Evolutionary conservation across 345 rosid genomes (phyloP).

Genomic region (Populus tremula): DNA sequence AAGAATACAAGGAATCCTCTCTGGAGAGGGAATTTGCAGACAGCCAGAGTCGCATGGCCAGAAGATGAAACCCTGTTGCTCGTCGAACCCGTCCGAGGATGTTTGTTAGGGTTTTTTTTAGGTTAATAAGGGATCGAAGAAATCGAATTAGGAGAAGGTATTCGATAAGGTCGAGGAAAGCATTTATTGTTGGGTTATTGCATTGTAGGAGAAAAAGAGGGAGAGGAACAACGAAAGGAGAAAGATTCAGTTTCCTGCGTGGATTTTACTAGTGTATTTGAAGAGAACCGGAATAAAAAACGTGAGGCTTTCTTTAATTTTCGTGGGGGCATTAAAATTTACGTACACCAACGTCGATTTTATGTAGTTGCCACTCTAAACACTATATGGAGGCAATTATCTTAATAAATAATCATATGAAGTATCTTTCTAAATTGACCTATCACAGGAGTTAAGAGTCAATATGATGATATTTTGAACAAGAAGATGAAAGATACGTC

Average conservation of each 20-base stretch:
- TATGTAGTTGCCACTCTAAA: no score
- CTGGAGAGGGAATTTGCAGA: constrained; percentile 57
- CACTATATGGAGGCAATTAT: no score
- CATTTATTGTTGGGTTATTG: neutral
- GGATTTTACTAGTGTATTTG: neutral
- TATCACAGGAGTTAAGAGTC: no score
- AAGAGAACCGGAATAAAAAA: neutral
- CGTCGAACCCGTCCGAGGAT: constrained; percentile 10
- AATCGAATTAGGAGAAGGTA: neutral
- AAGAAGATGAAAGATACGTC: no score
- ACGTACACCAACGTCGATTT: no score
- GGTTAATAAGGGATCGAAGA: neutral
- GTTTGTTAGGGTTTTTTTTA: constrained; percentile 18
- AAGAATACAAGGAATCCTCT: constrained; percentile 46
- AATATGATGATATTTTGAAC: no score
- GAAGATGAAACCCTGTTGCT: constrained; percentile 16
- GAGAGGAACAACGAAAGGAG: neutral
- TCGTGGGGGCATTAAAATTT: no score
- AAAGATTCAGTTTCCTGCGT: neutral
- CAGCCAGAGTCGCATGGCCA: constrained; percentile 84
- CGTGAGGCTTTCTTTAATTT: neutral
- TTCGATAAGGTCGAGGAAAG: constrained; percentile 29
- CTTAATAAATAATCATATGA: no score
- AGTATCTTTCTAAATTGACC: no score
- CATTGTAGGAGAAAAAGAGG: neutral